Conservation (phyloP, 176 grass and related monocot genomes). For the Elaeis guineensis region DNA sequence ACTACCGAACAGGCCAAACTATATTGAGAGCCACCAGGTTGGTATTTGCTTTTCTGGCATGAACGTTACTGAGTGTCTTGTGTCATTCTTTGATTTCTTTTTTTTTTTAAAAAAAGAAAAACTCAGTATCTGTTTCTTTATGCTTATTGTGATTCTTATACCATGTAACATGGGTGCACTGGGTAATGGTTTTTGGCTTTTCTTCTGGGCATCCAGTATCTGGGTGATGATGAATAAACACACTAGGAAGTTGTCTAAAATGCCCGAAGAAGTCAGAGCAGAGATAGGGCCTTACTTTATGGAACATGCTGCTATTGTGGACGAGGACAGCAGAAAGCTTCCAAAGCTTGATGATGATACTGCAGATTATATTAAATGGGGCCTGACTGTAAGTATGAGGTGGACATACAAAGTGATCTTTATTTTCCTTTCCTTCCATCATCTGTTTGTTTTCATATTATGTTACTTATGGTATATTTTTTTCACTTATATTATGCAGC, state of each 20-base stretch:
- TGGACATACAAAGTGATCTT: neutral
- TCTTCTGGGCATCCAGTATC: slow-evolving; percentile 40
- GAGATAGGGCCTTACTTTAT: slow-evolving; percentile 88
- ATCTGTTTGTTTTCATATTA: neutral
- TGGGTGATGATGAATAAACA: slow-evolving; percentile 99
- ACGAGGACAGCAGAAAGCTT: slow-evolving; percentile 62
- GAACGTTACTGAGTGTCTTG: too few relatives aligned
- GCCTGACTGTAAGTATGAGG: slow-evolving; percentile 69
- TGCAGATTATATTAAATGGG: slow-evolving; percentile 45
- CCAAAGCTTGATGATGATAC: slow-evolving; percentile 44
- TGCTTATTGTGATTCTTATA: neutral
- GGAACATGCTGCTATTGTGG: slow-evolving; percentile 43
- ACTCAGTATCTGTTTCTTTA: neutral
- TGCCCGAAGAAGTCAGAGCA: slow-evolving; percentile 86
- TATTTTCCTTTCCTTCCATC: neutral
- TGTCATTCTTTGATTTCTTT: neutral
- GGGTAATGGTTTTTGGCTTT: slow-evolving; percentile 4
- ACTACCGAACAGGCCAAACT: slow-evolving; percentile 71
- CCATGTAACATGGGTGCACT: neutral
- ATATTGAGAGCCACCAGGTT: slow-evolving; percentile 92
- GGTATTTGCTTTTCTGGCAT: slow-evolving; percentile 6
- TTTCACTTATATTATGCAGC: slow-evolving; percentile 31
- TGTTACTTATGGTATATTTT: slow-evolving; percentile 8
- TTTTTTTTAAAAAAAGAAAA: neutral
- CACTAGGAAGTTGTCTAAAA: slow-evolving; percentile 83